Evolutionary conservation across 2,329 filamentous ascomycete genomes (phyloP), one percentile per base, ranked within the genome.

Genomic region (Diaporthe vexans): DNA sequence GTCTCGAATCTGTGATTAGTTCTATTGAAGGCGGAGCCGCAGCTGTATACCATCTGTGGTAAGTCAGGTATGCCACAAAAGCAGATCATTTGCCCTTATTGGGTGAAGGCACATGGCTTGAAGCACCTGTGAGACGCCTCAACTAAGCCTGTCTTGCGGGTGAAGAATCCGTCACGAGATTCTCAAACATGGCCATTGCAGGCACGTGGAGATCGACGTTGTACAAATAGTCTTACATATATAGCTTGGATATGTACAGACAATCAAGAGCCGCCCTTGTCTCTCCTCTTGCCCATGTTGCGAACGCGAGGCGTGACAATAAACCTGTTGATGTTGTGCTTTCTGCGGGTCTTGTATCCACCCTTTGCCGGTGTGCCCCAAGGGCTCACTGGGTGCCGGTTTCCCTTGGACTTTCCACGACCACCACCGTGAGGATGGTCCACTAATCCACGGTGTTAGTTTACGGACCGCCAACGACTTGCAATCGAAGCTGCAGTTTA

Each of bases 371-470:
- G 96, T 82, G 92, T 93, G 83, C 97, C 97, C 97, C 97, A 99
- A 74, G 97, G 97, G 86, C 95, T 98, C 79, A 97, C 95, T 46
- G 97, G 97, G 82, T 97, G 90, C 76, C 95, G 92, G 82, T 98
- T 98, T 91, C 97, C 95, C 94, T 99, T 99, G 74, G 95, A 98
- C 87, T 99, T 99, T 87, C 97, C 97, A 89, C 97, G 92, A 85
- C 97, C 97, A 94, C 97, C 97, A 90, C 97, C 97, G 84, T 99
- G 97, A 81, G 97, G 97, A 89, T 99, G 97, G 81, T 99, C 97
- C 80, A 92, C 94, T 91, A 80, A 58, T 76, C 15, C 68, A 17
- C 21, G 40, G n/a, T 24, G 21, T 78, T 63, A 79, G 74, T 52
- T 17, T 51, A 46, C 17, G 24, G 26, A 17, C 13, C 29, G 52